These are phyloP conservation scores for Trametes sp. DNA, from an alignment of 1,284 basidiomycete genomes.

Conservation along the genomic window DNA sequence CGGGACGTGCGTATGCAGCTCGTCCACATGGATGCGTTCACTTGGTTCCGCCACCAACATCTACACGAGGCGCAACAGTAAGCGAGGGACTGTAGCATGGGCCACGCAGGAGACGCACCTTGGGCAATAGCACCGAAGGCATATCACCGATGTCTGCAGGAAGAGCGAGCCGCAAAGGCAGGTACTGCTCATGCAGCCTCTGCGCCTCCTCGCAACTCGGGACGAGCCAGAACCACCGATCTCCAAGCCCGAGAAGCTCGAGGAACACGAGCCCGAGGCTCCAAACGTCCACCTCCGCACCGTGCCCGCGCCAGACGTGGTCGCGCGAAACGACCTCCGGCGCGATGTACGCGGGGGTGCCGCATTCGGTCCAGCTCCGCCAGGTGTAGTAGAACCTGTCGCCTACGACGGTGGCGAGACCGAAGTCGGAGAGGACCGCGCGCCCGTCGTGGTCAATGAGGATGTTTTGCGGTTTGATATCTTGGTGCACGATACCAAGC, in stretches of 20 bases:
- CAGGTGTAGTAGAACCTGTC: background rate
- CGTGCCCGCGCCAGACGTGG: background rate
- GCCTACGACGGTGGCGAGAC: slow-evolving; percentile 15
- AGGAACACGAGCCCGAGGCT: slow-evolving; percentile 22
- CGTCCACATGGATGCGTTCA: slow-evolving; percentile 5
- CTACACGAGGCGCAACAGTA: background rate
- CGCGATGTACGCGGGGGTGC: slow-evolving; percentile 76
- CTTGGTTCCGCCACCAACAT: slow-evolving; percentile 12
- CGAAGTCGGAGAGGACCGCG: slow-evolving; percentile 56
- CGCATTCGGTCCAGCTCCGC: slow-evolving; percentile 46
- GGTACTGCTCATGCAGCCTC: background rate
- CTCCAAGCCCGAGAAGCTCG: slow-evolving; percentile 16
- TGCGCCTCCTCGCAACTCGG: slow-evolving; percentile 2
- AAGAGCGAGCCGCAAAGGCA: background rate
- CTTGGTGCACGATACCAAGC: slow-evolving; percentile 41
- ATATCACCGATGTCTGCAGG: background rate
- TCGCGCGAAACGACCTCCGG: slow-evolving; percentile 60
- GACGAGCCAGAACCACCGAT: slow-evolving; percentile 7
- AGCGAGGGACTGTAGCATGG: background rate
- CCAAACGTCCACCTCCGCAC: slow-evolving; percentile 19
- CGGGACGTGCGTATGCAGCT: slow-evolving; percentile 14
- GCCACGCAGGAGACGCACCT: background rate
- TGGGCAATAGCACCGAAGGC: background rate
- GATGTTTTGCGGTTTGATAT: slow-evolving; percentile 72
- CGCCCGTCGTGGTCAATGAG: slow-evolving; percentile 63